A percentile compares a stretch with the other conserved stretches of the same genome.
Evolutionary conservation across 768 basidiomycete genomes (phyloP).

Genomic region (Lactarius sanguifluus): DNA sequence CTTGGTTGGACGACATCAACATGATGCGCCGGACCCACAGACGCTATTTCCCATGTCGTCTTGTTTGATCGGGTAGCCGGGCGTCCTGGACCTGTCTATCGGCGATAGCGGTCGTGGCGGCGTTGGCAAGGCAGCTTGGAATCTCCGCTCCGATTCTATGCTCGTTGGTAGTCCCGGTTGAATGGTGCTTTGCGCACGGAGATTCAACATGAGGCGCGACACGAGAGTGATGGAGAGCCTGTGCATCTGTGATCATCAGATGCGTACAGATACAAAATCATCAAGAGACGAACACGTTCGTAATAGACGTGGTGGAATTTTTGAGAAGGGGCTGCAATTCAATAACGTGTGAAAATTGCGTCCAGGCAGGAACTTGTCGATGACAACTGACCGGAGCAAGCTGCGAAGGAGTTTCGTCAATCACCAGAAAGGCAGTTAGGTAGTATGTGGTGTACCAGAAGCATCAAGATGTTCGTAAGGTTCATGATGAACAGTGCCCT

Average conservation of each 20-base stretch:
- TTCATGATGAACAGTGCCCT: conserved; percentile 22
- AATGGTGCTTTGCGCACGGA: conserved; percentile 6
- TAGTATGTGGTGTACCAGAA: conserved; percentile 11
- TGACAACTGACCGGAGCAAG: conserved; percentile 16
- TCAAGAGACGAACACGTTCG: conserved; percentile 22
- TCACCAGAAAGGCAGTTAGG: background rate
- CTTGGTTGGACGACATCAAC: background rate
- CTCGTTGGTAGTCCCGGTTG: background rate
- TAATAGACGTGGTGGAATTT: conserved; percentile 7
- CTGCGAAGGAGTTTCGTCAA: conserved; percentile 5
- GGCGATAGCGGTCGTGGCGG: background rate
- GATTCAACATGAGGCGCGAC: conserved; percentile 24
- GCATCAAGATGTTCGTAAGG: conserved; percentile 17
- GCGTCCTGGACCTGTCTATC: background rate
- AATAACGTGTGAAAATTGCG: background rate
- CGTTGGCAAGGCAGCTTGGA: conserved; percentile 2
- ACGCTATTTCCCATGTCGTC: background rate
- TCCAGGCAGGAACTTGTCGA: too few relatives aligned
- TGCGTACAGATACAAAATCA: background rate
- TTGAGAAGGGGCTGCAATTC: conserved; percentile 11
- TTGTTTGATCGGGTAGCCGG: background rate
- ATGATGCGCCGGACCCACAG: background rate
- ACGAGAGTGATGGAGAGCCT: conserved; percentile 21
- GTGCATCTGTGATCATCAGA: too few relatives aligned
- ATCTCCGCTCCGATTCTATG: conserved; percentile 16